Conservation (phyloP, 441 rosid genomes). For the Gossypium gossypioides region DNA sequence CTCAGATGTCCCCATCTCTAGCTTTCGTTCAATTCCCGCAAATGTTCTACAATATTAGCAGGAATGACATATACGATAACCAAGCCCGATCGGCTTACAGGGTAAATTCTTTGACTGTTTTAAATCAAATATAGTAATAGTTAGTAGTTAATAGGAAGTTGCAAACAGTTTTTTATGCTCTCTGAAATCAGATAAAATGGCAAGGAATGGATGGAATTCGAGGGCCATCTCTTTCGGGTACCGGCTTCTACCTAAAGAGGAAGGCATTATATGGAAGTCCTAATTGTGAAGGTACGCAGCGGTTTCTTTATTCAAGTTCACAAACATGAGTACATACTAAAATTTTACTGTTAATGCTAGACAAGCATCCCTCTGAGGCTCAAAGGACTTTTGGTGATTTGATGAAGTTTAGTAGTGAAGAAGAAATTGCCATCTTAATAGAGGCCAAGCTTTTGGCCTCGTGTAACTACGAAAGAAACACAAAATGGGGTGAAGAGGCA, state of each 20-base stretch:
- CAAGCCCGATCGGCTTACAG: neutral
- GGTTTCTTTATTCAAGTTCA: no score
- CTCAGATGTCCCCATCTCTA: conserved; percentile 4
- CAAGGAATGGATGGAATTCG: conserved; percentile 29
- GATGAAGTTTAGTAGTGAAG: neutral
- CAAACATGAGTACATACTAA: neutral
- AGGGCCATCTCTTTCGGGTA: conserved; percentile 27
- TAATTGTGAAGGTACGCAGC: neutral
- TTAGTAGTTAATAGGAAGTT: neutral
- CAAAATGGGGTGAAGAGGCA: conserved; percentile 37
- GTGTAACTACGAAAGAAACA: conserved; percentile 25
- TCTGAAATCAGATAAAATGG: conserved; percentile 1
- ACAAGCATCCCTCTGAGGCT: conserved; percentile 4
- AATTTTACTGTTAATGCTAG: neutral
- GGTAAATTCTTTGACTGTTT: neutral
- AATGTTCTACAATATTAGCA: neutral
- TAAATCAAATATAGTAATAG: neutral
- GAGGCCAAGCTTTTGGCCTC: conserved; percentile 16
- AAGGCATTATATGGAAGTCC: conserved; percentile 12
- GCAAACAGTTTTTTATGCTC: neutral
- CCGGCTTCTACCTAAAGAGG: conserved; percentile 29
- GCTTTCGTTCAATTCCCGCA: conserved; percentile 22
- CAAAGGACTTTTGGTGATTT: neutral
- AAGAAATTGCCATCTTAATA: neutral
- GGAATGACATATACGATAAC: neutral